phyloP scores from a whole-genome alignment of 208 protist genomes.

The Leishmania guyanensis region DNA sequence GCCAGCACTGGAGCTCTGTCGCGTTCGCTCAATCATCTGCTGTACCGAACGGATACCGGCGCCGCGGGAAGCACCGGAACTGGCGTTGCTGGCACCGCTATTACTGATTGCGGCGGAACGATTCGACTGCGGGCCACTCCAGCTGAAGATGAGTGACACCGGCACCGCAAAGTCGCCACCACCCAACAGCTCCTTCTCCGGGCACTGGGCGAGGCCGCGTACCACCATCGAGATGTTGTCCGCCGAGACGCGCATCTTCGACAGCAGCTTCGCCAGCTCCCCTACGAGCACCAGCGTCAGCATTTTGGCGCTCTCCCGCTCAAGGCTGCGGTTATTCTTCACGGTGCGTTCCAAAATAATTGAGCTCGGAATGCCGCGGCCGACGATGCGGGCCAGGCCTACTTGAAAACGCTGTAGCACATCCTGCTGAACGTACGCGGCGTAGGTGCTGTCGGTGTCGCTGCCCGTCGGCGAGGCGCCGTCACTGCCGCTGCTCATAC shows the following conservation, averaged over 20 bases:
- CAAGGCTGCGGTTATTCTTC: constrained; percentile 44
- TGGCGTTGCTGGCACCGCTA: constrained; percentile 7
- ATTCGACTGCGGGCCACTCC: constrained; percentile 50
- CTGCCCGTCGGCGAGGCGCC: background rate
- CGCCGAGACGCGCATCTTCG: constrained; percentile 56
- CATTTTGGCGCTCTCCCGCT: constrained; percentile 65
- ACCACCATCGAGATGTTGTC: constrained; percentile 64
- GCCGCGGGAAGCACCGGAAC: constrained; percentile 23
- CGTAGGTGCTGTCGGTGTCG: constrained; percentile 38
- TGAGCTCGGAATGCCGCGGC: constrained; percentile 62
- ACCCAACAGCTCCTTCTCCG: constrained; percentile 64
- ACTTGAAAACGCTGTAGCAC: constrained; percentile 58
- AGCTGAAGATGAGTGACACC: constrained; percentile 69
- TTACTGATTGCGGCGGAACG: constrained; percentile 11
- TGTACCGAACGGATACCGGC: constrained; percentile 15
- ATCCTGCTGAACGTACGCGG: constrained; percentile 52
- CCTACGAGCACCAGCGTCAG: constrained; percentile 61
- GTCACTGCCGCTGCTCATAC: constrained; percentile 13
- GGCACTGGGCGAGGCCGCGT: constrained; percentile 72
- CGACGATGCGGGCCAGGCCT: constrained; percentile 65
- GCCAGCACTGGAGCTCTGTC: background rate
- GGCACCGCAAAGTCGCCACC: constrained; percentile 74
- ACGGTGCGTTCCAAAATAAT: constrained; percentile 54
- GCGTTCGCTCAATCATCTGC: constrained; percentile 12
- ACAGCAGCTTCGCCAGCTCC: constrained; percentile 63